phyloP scores from a whole-genome alignment of 2,329 filamentous ascomycete species.

The Cladosporium sp. region DNA sequence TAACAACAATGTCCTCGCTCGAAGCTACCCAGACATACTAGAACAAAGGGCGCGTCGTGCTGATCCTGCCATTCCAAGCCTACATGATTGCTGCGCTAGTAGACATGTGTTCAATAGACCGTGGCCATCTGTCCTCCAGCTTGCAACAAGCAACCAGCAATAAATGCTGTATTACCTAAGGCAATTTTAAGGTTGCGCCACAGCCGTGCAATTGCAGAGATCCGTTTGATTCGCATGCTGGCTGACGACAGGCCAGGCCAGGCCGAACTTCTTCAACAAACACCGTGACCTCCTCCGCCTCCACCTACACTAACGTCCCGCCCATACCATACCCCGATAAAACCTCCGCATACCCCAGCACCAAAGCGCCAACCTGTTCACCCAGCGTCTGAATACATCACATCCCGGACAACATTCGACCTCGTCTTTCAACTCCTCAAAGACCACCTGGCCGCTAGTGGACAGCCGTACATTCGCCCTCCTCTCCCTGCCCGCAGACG shows the following conservation, averaged over 20 bases:
- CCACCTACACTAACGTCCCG: neutral
- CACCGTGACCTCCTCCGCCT: neutral
- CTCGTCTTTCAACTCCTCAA: neutral
- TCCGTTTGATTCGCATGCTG: neutral
- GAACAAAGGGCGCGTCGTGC: too few species aligned
- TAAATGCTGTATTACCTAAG: neutral
- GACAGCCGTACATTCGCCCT: neutral
- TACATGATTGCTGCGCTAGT: too few species aligned
- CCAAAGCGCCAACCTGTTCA: neutral
- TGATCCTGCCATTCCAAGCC: too few species aligned
- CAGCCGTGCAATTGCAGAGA: neutral
- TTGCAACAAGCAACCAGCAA: too few species aligned
- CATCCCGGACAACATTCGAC: neutral
- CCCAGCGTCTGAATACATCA: neutral
- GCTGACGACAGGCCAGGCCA: neutral
- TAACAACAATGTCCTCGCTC: too few species aligned
- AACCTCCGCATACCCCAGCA: neutral
- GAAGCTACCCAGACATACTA: too few species aligned
- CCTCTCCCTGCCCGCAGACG: neutral
- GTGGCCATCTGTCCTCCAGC: too few species aligned
- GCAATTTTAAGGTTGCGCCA: neutral
- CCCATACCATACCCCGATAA: neutral
- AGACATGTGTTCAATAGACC: too few species aligned
- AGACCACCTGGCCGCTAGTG: constrained; percentile 9
- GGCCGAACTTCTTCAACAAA: neutral